These are phyloP conservation scores for Linum lewisii DNA, from an alignment of 345 rosid genomes.

Conservation along the genomic window DNA sequence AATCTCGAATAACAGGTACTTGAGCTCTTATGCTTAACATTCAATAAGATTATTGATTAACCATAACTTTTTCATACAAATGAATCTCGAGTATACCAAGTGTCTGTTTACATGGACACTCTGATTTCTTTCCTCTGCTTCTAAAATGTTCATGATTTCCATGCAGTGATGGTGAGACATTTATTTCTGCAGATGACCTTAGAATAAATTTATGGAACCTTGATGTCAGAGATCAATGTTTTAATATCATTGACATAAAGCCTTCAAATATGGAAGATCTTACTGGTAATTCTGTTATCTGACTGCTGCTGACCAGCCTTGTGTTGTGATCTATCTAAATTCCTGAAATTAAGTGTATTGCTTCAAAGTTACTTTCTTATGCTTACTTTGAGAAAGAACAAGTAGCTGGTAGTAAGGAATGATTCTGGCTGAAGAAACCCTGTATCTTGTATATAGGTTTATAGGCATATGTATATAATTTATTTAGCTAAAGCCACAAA, in stretches of 20 bases:
- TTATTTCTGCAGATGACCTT: constrained; percentile 61
- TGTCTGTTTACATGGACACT: neutral
- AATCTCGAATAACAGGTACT: constrained; percentile 76
- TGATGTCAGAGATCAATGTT: constrained; percentile 49
- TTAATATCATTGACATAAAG: constrained; percentile 60
- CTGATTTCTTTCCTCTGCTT: constrained; percentile 9
- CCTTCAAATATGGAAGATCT: constrained; percentile 64
- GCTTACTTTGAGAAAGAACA: too few relatives aligned
- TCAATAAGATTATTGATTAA: neutral
- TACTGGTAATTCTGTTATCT: constrained; percentile 30
- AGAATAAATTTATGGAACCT: constrained; percentile 65
- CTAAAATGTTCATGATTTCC: constrained; percentile 20
- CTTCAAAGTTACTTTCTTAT: too few relatives aligned
- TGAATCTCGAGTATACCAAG: neutral
- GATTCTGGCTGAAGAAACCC: too few relatives aligned
- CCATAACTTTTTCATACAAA: neutral
- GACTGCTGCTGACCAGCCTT: neutral
- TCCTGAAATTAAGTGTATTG: too few relatives aligned
- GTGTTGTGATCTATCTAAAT: too few relatives aligned
- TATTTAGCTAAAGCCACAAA: too few relatives aligned
- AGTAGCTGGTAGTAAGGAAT: too few relatives aligned
- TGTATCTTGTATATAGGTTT: too few relatives aligned
- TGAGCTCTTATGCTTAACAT: neutral
- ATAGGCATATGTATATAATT: too few relatives aligned
- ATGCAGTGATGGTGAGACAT: constrained; percentile 60